These are phyloP conservation scores for Myriosclerotinia curreyana DNA, from an alignment of 2,329 filamentous ascomycete species.

Conservation along the genomic window DNA sequence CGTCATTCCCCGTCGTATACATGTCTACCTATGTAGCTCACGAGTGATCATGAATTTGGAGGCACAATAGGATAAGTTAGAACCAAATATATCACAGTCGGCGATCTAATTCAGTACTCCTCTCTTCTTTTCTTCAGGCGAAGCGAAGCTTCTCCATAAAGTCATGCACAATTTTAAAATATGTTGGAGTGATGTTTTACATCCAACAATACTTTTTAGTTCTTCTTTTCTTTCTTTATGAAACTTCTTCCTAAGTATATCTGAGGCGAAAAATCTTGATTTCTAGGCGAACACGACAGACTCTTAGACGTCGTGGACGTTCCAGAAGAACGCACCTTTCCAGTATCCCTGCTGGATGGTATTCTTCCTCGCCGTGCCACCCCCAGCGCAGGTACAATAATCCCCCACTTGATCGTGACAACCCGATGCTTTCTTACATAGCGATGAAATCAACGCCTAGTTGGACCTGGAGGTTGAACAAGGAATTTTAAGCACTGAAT, in stretches of 20 bases:
- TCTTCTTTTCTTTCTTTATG: neutral
- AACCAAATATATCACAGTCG: neutral
- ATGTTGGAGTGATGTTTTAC: neutral
- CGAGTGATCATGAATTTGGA: neutral
- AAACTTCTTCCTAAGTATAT: constrained; percentile 3
- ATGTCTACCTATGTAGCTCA: neutral
- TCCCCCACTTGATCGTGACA: constrained; percentile 11
- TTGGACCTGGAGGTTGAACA: neutral
- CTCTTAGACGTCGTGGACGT: constrained; percentile 16
- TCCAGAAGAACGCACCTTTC: constrained; percentile 21
- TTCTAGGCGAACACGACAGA: constrained; percentile 1
- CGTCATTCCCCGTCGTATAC: neutral
- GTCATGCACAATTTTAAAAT: neutral
- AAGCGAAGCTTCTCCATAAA: neutral
- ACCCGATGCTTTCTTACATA: constrained; percentile 2
- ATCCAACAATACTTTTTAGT: neutral
- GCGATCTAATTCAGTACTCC: constrained; percentile 4
- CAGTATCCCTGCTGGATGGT: neutral
- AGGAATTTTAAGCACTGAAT: neutral
- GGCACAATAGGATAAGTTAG: neutral
- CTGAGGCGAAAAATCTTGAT: neutral
- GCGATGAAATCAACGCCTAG: neutral
- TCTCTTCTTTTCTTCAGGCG: neutral
- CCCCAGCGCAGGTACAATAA: constrained; percentile 16
- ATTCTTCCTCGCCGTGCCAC: neutral